Percentiles rank a stretch among this genome's conserved stretches.
Evolutionary conservation across 2,329 filamentous ascomycete genomes (phyloP).

Genomic region (Talaromyces marneffei): DNA sequence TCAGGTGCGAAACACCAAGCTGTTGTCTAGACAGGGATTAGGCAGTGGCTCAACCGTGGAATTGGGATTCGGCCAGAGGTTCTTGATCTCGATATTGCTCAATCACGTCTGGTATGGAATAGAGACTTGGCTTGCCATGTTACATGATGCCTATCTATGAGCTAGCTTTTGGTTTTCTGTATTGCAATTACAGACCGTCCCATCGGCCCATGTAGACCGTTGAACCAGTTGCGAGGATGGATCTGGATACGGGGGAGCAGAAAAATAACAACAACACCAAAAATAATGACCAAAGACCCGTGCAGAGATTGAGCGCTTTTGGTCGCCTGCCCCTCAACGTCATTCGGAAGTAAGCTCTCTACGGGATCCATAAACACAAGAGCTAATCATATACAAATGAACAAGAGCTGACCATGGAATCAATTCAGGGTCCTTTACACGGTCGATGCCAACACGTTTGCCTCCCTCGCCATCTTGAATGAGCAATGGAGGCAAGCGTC

Average conservation of each 20-base stretch:
- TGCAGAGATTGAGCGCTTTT: conserved; percentile 15
- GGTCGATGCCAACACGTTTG: conserved; percentile 44
- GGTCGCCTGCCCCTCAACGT: conserved; percentile 24
- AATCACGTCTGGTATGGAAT: conserved; percentile 11
- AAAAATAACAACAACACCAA: neutral
- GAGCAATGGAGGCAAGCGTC: conserved; percentile 41
- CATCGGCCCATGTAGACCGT: conserved; percentile 12
- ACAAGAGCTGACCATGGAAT: conserved; percentile 1
- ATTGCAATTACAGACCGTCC: conserved; percentile 5
- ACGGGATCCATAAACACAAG: neutral
- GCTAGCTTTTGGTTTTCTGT: conserved; percentile 4
- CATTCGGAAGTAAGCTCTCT: conserved; percentile 26
- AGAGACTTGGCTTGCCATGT: neutral
- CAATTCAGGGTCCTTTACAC: conserved; percentile 41
- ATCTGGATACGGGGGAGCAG: conserved; percentile 6
- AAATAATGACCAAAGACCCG: neutral
- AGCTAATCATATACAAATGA: neutral
- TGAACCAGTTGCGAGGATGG: conserved; percentile 12
- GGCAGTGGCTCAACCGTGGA: neutral
- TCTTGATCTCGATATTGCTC: neutral
- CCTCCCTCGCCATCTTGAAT: conserved; percentile 42
- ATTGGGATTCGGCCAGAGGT: neutral
- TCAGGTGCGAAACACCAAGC: conserved; percentile 1
- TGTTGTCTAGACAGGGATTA: neutral
- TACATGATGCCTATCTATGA: conserved; percentile 15